Evolutionary conservation across 2,329 filamentous ascomycete genomes (phyloP), one percentile per base, ranked within the genome.

Genomic region (Fusarium floridanum): DNA sequence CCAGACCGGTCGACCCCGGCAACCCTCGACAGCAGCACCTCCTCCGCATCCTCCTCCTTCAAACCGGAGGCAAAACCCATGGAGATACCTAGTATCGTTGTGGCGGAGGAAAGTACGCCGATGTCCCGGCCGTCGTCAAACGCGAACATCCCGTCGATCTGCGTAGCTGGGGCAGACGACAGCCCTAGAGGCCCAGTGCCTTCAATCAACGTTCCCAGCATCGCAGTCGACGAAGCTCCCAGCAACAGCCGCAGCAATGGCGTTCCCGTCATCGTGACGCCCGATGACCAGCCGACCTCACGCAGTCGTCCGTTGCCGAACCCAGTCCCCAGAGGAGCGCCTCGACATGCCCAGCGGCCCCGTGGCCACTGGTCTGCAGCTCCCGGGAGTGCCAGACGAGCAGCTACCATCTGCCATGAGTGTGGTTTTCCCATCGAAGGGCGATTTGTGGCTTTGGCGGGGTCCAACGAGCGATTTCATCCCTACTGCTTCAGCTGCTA

Each of bases 401-500:
- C 86, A 65, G 93, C 92, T 8, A 94, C 94, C 9, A 89, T 92
- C 55, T 99, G 97, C 80, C 93, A 95, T 60, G 92, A 95, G 78
- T 99, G 97, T 80, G 89, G 91, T 11, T 87, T 93, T 22, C 92
- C 95, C 1, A 98, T 99, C 76, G 91, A 97, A 67, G 97, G 97
- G 4, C 94, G 96, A 67, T 96, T 98, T 74, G 93, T 98, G 24
- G 94, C 93, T 6, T 91, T 98, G 8, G 92, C 91, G 2, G 95
- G 95, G 29, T 88, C 89, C 43, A 79, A 84, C 5, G 89, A 91
- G 78, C 93, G 95, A 22, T 98, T 98, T 82, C 97, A 99, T 78
- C 95, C 97, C 0, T 91, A 95, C 74, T 99, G 97, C 83, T 98
- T 99, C 85, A 89, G 90, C 50, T 99, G 97, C 85, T 93, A 94